A percentile compares a stretch with the other conserved stretches of the same genome.
Evolutionary conservation across 306 rosid species (phyloP).

Genomic region (Calophaca sinica): DNA sequence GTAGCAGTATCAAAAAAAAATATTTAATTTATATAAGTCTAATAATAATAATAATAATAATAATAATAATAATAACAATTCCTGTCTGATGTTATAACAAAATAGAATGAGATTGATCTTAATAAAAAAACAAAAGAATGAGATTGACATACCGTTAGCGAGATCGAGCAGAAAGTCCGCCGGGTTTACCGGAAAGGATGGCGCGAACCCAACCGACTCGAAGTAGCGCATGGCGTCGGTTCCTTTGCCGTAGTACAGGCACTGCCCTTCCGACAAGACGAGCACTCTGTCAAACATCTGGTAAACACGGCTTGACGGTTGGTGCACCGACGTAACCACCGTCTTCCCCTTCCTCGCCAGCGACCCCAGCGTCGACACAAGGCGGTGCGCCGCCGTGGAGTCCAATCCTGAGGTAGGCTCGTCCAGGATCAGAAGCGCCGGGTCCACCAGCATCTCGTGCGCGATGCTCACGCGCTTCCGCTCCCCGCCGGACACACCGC

Average conservation of each 20-base stretch:
- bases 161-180: slow-evolving; percentile 95
- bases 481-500: slow-evolving; percentile 93
- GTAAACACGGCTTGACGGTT: slow-evolving; percentile 87
- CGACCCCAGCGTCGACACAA: slow-evolving; percentile 55
- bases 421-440: slow-evolving; percentile 72
- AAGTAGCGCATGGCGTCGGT: slow-evolving; percentile 71
- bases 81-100: not conserved
- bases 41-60: not conserved
- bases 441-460: slow-evolving; percentile 84
- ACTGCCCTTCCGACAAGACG: slow-evolving; percentile 70
- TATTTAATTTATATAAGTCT: too few species aligned
- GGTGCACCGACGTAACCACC: slow-evolving; percentile 82
- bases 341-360: slow-evolving; percentile 85
- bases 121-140: not conserved
- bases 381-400: slow-evolving; percentile 84
- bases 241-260: slow-evolving; percentile 75
- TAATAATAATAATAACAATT: not conserved
- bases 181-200: slow-evolving; percentile 84
- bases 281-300: slow-evolving; percentile 77
- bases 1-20: too few species aligned
- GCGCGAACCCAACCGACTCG: slow-evolving; percentile 71
- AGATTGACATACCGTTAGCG: slow-evolving; percentile 80
- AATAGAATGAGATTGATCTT: not conserved
- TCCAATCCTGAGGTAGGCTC: slow-evolving; percentile 95
- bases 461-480: slow-evolving; percentile 87